Evolutionary conservation across 805 yeast genomes (phyloP).

Genomic region (Tetrapisispora arboricola): DNA sequence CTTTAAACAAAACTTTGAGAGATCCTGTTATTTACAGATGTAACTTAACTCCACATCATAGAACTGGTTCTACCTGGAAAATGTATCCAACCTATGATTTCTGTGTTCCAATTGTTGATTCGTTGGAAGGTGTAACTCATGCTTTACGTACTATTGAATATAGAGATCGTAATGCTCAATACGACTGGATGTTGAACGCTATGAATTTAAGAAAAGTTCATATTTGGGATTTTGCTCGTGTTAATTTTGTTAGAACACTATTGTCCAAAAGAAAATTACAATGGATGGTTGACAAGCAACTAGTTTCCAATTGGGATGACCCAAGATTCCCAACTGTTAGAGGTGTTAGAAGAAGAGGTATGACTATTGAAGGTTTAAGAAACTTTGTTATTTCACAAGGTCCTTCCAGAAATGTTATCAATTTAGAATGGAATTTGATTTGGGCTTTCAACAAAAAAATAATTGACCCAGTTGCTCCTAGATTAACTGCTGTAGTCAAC

Average conservation of each 20-base stretch:
- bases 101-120: conserved; percentile 95
- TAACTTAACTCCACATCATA: conserved; percentile 94
- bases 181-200: conserved; percentile 87
- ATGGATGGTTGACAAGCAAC: conserved; percentile 92
- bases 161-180: conserved; percentile 97
- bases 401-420: conserved; percentile 93
- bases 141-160: conserved; percentile 97
- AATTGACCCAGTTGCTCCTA: conserved; percentile 94
- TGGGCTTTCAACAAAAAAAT: conserved; percentile 98
- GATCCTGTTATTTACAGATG: conserved; percentile 98
- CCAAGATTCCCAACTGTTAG: conserved; percentile 99
- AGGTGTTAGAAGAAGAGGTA: conserved; percentile 99
- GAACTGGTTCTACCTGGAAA: conserved; percentile 90
- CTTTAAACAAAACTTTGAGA: conserved; percentile 87
- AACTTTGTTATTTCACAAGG: conserved; percentile 93
- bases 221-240: conserved; percentile 97
- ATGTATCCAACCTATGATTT: conserved; percentile 97
- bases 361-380: conserved; percentile 96
- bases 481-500: conserved; percentile 76
- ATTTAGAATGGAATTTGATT: conserved; percentile 93
- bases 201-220: conserved; percentile 81
- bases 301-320: conserved; percentile 94
- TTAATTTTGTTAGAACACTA: conserved; percentile 91
- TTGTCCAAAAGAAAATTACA: conserved; percentile 95
- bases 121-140: conserved; percentile 95